Evolutionary conservation across 192 early-diverging fungal species (phyloP).

Genomic region (Podila epicladia): DNA sequence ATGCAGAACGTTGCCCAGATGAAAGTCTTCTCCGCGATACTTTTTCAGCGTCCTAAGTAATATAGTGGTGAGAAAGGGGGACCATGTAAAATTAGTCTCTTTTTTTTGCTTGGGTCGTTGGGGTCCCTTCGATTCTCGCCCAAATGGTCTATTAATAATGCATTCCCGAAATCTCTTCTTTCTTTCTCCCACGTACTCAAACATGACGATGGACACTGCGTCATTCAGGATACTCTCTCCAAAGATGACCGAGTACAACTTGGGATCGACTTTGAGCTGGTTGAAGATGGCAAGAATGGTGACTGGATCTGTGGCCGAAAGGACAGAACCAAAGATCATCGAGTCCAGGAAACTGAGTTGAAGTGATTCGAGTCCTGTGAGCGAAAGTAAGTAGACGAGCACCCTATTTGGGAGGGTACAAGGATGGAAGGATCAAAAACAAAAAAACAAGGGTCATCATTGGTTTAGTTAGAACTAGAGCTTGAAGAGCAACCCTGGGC

Average conservation of each 20-base stretch:
- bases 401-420: constrained; percentile 43
- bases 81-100: not conserved
- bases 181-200: constrained; percentile 61
- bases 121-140: no score
- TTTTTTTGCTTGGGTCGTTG: not conserved
- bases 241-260: constrained; percentile 96
- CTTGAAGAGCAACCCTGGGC: not conserved
- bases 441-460: constrained; percentile 20
- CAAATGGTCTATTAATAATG: not conserved
- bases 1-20: constrained; percentile 66
- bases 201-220: constrained; percentile 97
- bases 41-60: constrained; percentile 72
- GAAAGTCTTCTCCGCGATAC: constrained; percentile 78
- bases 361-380: constrained; percentile 75
- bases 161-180: no score
- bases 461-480: not conserved
- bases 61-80: not conserved
- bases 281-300: constrained; percentile 96
- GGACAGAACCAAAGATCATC: constrained; percentile 93
- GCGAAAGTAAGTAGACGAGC: constrained; percentile 73
- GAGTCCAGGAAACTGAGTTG: constrained; percentile 87
- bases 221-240: constrained; percentile 97
- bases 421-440: constrained; percentile 12
- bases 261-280: constrained; percentile 92
- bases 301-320: constrained; percentile 97